Conservation (phyloP, 2,329 filamentous ascomycete species). For the Curvularia sp. region DNA sequence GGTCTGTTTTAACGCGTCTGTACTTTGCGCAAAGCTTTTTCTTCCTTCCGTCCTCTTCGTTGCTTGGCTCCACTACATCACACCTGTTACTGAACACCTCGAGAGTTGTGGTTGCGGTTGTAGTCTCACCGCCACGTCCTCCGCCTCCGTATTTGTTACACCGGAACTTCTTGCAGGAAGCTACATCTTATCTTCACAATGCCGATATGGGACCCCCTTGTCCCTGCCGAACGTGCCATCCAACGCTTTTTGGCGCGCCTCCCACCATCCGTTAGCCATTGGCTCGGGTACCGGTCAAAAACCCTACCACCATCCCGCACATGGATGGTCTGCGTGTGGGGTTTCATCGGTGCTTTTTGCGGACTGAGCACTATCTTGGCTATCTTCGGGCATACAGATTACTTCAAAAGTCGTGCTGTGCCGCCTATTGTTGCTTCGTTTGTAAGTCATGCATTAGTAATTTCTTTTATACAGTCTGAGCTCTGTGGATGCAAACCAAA, state of each 20-base stretch:
- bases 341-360: conserved; percentile 53
- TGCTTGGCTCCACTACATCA: conserved; percentile 4
- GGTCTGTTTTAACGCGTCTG: conserved; percentile 22
- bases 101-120: neutral
- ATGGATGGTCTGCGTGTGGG: conserved; percentile 50
- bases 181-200: conserved; percentile 19
- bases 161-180: neutral
- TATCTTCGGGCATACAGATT: conserved; percentile 50
- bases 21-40: conserved; percentile 21
- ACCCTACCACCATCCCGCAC: conserved; percentile 35
- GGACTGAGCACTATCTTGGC: conserved; percentile 53
- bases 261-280: conserved; percentile 70
- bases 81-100: neutral
- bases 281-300: conserved; percentile 60
- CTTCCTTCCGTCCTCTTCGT: conserved; percentile 8
- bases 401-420: conserved; percentile 49
- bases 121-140: neutral
- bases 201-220: conserved; percentile 35
- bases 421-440: conserved; percentile 53
- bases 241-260: conserved; percentile 53
- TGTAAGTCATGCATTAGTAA: conserved; percentile 32
- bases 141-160: neutral
- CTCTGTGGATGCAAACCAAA: neutral
- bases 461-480: neutral
- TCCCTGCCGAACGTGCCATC: conserved; percentile 40